Conservation (phyloP, 768 basidiomycete species). For the Tricholomella constricta region DNA sequence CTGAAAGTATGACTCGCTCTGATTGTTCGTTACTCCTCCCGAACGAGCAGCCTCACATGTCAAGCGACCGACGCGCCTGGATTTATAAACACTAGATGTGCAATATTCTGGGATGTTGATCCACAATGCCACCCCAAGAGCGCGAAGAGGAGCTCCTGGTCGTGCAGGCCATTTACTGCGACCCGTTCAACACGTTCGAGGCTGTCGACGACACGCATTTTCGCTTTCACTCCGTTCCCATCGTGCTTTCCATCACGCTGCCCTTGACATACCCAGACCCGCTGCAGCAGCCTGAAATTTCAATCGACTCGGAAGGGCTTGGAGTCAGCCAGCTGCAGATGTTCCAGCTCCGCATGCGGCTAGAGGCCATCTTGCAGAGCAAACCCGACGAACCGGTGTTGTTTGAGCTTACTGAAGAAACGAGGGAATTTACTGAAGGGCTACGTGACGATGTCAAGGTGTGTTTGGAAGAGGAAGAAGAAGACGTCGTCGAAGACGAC, state of each 20-base stretch:
- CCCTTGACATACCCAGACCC: slow-evolving; percentile 7
- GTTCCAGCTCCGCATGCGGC: slow-evolving; percentile 8
- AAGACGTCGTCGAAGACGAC: not conserved
- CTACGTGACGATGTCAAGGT: slow-evolving; percentile 5
- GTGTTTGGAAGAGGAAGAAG: slow-evolving; percentile 9
- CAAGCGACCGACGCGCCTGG: not conserved
- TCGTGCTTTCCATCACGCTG: slow-evolving; percentile 7
- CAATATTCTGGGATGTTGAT: not conserved
- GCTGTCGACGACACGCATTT: slow-evolving; percentile 10
- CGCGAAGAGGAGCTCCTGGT: slow-evolving; percentile 10
- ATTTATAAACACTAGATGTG: not conserved
- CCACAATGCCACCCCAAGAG: not conserved
- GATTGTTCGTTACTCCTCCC: not conserved
- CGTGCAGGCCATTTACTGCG: slow-evolving; percentile 13
- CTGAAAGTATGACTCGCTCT: not conserved
- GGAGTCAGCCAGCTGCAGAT: slow-evolving; percentile 9
- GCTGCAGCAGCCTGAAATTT: not conserved
- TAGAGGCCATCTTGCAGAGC: slow-evolving; percentile 6
- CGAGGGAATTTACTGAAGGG: slow-evolving; percentile 12
- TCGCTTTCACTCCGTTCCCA: slow-evolving; percentile 9
- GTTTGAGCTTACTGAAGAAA: slow-evolving; percentile 11
- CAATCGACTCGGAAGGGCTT: slow-evolving; percentile 11
- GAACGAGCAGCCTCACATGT: too few species aligned
- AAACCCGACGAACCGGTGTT: slow-evolving; percentile 9
- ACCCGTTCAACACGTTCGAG: slow-evolving; percentile 10